phyloP scores from a whole-genome alignment of 2,329 filamentous ascomycete genomes.

The Xylariales sp. region DNA sequence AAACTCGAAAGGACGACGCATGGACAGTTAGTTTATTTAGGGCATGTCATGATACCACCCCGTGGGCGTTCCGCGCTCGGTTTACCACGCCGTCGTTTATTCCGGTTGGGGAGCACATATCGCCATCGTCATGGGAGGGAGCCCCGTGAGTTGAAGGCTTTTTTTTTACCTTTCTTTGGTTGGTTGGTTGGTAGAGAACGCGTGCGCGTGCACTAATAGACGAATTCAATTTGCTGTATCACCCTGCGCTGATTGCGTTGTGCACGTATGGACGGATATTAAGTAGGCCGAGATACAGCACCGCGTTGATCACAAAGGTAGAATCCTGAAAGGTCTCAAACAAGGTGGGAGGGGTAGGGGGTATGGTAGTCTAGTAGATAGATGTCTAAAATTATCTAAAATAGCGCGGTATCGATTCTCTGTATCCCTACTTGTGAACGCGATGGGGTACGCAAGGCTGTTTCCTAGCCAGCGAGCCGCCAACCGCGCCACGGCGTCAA shows the following conservation, averaged over 20 bases:
- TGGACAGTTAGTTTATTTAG: background rate
- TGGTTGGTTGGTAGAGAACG: background rate
- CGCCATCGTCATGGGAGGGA: background rate
- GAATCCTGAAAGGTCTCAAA: too few species aligned
- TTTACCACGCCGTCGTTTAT: background rate
- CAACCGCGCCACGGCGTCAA: background rate
- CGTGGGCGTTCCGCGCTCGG: background rate
- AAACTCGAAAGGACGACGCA: background rate
- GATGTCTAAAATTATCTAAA: slow-evolving; percentile 3
- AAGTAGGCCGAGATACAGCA: too few species aligned
- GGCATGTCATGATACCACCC: background rate
- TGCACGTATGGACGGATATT: background rate
- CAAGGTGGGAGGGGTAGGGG: too few species aligned
- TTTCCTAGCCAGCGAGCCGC: background rate
- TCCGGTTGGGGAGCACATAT: background rate
- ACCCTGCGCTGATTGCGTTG: background rate
- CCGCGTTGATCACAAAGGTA: too few species aligned
- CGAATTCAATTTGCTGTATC: background rate
- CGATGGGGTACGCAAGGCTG: too few species aligned
- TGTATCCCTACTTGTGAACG: background rate
- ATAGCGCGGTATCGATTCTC: background rate
- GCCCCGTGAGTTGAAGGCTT: background rate
- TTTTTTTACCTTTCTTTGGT: background rate
- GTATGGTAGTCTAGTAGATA: background rate
- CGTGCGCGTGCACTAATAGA: background rate